These are phyloP conservation scores for Scheffersomyces titani DNA, from an alignment of 1,139 yeast genomes.

Conservation along the genomic window DNA sequence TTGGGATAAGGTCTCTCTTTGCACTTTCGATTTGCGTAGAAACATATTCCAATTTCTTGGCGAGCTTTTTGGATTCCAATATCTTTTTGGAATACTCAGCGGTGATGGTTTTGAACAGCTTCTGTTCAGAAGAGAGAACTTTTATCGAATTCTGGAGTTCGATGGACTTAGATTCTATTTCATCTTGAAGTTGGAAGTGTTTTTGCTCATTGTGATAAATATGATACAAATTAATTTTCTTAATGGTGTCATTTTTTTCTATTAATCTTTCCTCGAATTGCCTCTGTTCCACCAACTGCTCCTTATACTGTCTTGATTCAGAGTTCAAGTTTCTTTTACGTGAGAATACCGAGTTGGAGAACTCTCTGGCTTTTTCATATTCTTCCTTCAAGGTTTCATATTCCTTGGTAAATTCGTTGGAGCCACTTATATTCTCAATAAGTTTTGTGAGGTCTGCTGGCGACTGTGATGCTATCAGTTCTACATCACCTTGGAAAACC, in stretches of 20 bases:
- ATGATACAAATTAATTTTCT: constrained; percentile 60
- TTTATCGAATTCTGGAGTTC: constrained; percentile 31
- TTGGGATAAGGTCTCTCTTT: constrained; percentile 55
- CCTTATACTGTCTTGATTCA: constrained; percentile 79
- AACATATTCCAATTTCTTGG: constrained; percentile 38
- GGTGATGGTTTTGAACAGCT: constrained; percentile 30
- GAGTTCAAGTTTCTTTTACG: constrained; percentile 72
- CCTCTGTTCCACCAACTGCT: constrained; percentile 74
- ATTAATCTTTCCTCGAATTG: constrained; percentile 59
- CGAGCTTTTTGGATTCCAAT: constrained; percentile 42
- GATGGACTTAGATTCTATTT: constrained; percentile 23
- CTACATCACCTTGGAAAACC: constrained; percentile 97
- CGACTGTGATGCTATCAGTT: constrained; percentile 87
- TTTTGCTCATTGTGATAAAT: constrained; percentile 64
- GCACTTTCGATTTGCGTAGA: constrained; percentile 44
- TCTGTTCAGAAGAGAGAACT: constrained; percentile 23
- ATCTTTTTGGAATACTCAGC: constrained; percentile 51
- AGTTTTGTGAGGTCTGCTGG: constrained; percentile 72
- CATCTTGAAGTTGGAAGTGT: constrained; percentile 32
- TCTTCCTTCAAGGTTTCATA: constrained; percentile 70
- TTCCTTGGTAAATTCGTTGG: constrained; percentile 64
- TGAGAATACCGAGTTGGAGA: constrained; percentile 65
- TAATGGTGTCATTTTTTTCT: constrained; percentile 48
- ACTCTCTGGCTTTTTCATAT: constrained; percentile 66
- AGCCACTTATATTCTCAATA: constrained; percentile 84